These are phyloP conservation scores for Colletotrichum musicola DNA, from an alignment of 2,329 filamentous ascomycete species.

Conservation along the genomic window DNA sequence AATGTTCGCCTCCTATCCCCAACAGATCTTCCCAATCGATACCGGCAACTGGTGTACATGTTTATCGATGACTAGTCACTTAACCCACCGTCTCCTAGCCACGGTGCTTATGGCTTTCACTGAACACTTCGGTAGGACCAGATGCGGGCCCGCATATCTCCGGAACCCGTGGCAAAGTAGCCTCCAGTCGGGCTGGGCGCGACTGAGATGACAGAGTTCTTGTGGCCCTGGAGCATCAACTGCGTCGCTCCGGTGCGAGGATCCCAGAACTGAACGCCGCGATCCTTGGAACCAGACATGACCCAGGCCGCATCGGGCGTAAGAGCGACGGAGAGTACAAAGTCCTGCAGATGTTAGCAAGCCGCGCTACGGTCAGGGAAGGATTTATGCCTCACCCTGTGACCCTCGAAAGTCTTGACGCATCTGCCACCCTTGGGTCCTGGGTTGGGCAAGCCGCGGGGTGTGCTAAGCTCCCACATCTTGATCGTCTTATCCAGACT, in stretches of 20 bases:
- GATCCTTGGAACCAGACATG: constrained; percentile 95
- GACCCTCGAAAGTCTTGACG: constrained; percentile 96
- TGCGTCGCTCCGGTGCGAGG: constrained; percentile 92
- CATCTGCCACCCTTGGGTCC: constrained; percentile 89
- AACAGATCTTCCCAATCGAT: constrained; percentile 11
- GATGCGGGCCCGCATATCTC: constrained; percentile 97
- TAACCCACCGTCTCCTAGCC: background rate
- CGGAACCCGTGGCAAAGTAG: constrained; percentile 95
- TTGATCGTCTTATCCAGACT: constrained; percentile 99
- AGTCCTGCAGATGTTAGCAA: constrained; percentile 74
- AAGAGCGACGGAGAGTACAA: constrained; percentile 94
- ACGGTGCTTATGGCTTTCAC: constrained; percentile 3
- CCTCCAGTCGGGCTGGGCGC: constrained; percentile 90
- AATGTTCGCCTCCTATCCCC: constrained; percentile 9
- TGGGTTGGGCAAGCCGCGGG: constrained; percentile 74
- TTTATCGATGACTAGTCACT: constrained; percentile 6
- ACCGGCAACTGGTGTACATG: constrained; percentile 30
- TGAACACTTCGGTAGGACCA: constrained; percentile 78
- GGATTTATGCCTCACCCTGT: constrained; percentile 74
- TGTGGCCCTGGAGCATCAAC: constrained; percentile 98
- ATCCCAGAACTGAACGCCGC: constrained; percentile 99
- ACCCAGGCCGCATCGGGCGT: constrained; percentile 97
- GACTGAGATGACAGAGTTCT: constrained; percentile 98
- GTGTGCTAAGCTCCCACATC: constrained; percentile 93
- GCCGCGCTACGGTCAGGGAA: background rate